phyloP scores from a whole-genome alignment of 177 flowering plant species.

The Telopea speciosissima region DNA sequence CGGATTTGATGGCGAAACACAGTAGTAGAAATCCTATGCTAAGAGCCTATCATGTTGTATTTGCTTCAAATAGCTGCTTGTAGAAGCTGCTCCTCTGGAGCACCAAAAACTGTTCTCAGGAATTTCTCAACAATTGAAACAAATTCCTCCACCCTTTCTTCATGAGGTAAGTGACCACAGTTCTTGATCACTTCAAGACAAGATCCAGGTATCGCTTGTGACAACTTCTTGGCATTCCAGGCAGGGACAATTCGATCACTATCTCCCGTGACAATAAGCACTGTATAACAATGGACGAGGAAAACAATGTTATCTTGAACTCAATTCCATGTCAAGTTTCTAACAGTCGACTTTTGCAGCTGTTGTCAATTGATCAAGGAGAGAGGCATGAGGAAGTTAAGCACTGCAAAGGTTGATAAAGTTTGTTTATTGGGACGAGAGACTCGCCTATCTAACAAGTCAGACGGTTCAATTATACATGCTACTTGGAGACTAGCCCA shows the following conservation, averaged over 20 bases:
- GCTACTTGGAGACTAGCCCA: background rate
- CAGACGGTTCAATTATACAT: background rate
- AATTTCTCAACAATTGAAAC: conserved; percentile 53
- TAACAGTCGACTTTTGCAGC: background rate
- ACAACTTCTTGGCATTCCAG: conserved; percentile 75
- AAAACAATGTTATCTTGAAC: background rate
- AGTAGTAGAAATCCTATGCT: too few species aligned
- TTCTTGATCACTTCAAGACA: conserved; percentile 59
- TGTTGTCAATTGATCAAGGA: background rate
- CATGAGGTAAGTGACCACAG: conserved; percentile 96
- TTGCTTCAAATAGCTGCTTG: conserved; percentile 27
- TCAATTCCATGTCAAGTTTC: background rate
- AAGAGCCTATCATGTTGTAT: too few species aligned
- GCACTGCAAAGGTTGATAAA: background rate
- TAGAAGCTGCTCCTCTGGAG: conserved; percentile 24
- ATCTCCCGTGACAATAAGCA: conserved; percentile 82
- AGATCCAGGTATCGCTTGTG: conserved; percentile 66
- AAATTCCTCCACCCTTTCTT: conserved; percentile 75
- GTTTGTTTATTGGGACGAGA: background rate
- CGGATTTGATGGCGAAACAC: too few species aligned
- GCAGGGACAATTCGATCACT: conserved; percentile 76
- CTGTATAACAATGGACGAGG: conserved; percentile 25
- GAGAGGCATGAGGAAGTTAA: background rate
- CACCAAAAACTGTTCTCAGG: conserved; percentile 35
- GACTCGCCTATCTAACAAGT: background rate